Evolutionary conservation across 495 filamentous ascomycete genomes (phyloP).

Genomic region (Astrocystis sublimbata): DNA sequence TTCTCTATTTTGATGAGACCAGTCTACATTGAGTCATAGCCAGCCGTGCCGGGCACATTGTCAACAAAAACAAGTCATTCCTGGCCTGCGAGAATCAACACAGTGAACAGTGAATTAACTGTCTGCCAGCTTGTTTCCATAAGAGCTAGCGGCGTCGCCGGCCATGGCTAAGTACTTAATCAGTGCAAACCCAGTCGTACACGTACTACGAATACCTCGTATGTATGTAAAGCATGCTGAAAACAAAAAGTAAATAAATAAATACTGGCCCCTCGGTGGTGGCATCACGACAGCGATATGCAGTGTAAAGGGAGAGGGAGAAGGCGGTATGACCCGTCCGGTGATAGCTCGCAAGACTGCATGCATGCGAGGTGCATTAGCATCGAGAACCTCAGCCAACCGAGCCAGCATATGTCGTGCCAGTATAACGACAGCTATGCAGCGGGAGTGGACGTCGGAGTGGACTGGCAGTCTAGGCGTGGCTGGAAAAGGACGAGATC

Average conservation of each 20-base stretch:
- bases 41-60: too few relatives aligned
- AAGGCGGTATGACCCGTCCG: conserved; percentile 7
- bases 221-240: neutral
- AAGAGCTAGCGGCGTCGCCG: neutral
- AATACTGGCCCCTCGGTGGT: neutral
- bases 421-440: neutral
- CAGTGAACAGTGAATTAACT: neutral
- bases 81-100: neutral
- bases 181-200: neutral
- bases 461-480: neutral
- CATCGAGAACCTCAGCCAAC: conserved; percentile 11
- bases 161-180: neutral
- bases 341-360: neutral
- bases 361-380: too few relatives aligned
- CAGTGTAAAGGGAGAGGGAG: neutral
- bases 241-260: neutral
- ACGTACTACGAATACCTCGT: too few relatives aligned
- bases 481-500: neutral
- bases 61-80: conserved; percentile 10
- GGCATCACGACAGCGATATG: too few relatives aligned
- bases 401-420: neutral
- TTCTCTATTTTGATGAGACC: conserved; percentile 7
- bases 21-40: neutral
- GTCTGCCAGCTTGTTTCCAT: neutral
- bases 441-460: neutral